Base-by-base conservation (phyloP, 2,329 filamentous ascomycete species). In the Teratosphaeria nubilosa region DNA sequence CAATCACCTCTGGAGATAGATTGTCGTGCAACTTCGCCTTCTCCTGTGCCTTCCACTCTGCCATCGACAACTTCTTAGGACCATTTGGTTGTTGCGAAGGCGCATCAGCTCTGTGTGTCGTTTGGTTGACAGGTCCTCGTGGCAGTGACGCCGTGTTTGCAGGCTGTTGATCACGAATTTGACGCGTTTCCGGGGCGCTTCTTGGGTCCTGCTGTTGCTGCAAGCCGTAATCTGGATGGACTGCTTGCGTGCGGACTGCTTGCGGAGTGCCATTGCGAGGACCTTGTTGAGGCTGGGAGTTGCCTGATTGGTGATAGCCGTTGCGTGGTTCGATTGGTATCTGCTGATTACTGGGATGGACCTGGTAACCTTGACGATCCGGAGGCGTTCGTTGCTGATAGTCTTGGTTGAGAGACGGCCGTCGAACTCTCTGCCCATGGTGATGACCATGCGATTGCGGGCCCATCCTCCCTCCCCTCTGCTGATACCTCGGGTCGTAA, bases 1-100 rank as follows among this genome's bases (percentile, higher is more conserved):
- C 61, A 25, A 71, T 34, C 1, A 63, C 60, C 25, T 68, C 65
- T 1, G 70, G 70, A 9, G 66, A 66, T 6, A 63, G 58, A 22
- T 67, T 64, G 13, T 66, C 62, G 53, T 72, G 64, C 56, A 70
- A 64, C 54, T 61, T 67, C 5, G 64, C 69, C 56, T 63, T 67
- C 58, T 70, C 69, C 45, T 62, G 59, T 20, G 66, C 66, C 52
- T 71, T 71, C 69, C 69, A 70, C 25, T 70, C 69, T 20, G 67
- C 68, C 67, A 71, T 70, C 20, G 66, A 66, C 34, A 57, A 55
- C 58, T 67, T 69, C 54, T 63, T 61, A 3, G 60, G 56, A 4
- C 62, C 59, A 10, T 41, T 51, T 16, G 56, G 30, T 48, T 59
- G 55, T n/a, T 56, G 54, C 55, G 51, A 51, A 52, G 58, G 59